Evolutionary conservation across 139 green algal species (phyloP), one percentile per base, ranked within the genome.

Genomic region (Dunaliella primolecta): DNA sequence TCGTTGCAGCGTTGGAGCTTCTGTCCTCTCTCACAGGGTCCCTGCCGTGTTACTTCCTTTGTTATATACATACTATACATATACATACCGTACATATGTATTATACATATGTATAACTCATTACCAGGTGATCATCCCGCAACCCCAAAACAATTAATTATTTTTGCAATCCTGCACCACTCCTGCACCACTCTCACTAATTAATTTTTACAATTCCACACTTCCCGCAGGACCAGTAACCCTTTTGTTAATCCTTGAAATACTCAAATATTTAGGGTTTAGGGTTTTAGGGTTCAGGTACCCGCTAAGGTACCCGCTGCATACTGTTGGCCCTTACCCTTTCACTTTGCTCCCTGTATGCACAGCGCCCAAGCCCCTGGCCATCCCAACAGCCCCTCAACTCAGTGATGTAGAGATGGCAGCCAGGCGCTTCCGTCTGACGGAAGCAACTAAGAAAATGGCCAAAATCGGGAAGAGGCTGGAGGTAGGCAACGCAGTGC

Each of bases 391-490:
- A 80, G 37, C 82, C 11, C 33, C 82, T 3, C 78, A 71, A 21
- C 78, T 89, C 25, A 79, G 77, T 2, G 86, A 85, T 70, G 80
- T 11, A 3, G 57, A 86, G 84, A 75, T 77, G 81, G 32, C 33
- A 2, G 81, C 70, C 2, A 35, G 35, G 7, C 46, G 55, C 15
- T 24, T 27, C 31, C 70, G 71, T 15, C 81, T 85, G 25, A 25
- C 27, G 25, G 35, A 2, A n/a, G 46, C 81, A n/a, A 33, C 7
- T 32, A 30, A 80, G n/a, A 80, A 80, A 64, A 70, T 85, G 81
- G 1, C 3, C 1, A 64, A 80, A 15, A 35, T 85, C 3, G 32
- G 36, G 31, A 31, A 77, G 38, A 37, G 75, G 79, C 36, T 83
- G 3, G 15, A 77, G 71, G 71, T 77, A n/a, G 11, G 27, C 71